Conservation (phyloP, 441 rosid genomes). For the Adansonia rubrostipa region DNA sequence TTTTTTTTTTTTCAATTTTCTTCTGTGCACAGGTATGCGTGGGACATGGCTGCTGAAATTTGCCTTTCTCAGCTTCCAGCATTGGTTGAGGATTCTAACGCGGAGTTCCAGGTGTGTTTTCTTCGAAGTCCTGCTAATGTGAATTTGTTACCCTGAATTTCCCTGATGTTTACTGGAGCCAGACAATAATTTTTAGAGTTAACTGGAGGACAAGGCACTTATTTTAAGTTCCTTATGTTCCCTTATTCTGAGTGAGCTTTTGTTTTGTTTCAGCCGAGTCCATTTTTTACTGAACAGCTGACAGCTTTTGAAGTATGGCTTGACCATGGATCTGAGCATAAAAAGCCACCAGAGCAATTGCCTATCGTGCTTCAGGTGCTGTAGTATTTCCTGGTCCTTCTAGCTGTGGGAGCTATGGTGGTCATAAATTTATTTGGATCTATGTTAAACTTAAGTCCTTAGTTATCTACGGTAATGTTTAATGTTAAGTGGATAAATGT, state of each 20-base stretch:
- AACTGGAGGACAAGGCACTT: neutral
- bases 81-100: slow-evolving; percentile 77
- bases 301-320: slow-evolving; percentile 99
- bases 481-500: neutral
- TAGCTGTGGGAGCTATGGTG: slow-evolving; percentile 24
- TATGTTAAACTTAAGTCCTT: neutral
- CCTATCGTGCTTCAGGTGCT: slow-evolving; percentile 96
- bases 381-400: slow-evolving; percentile 25
- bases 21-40: slow-evolving; percentile 82
- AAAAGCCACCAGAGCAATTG: slow-evolving; percentile 96
- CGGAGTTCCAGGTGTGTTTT: slow-evolving; percentile 76
- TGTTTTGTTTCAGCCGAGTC: slow-evolving; percentile 74
- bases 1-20: slow-evolving; percentile 26
- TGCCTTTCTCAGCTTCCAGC: slow-evolving; percentile 98
- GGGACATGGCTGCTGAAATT: slow-evolving; percentile 99
- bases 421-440: neutral
- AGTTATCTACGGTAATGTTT: neutral
- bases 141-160: slow-evolving; percentile 19
- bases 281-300: slow-evolving; percentile 94
- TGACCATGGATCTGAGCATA: slow-evolving; percentile 95
- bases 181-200: neutral
- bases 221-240: neutral
- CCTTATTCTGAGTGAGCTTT: slow-evolving; percentile 2
- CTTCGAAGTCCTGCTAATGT: slow-evolving; percentile 13
- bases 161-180: slow-evolving; percentile 6